A percentile compares a stretch with the other conserved stretches of the same genome.
These are phyloP conservation scores for Rhodocollybia butyracea DNA, from an alignment of 768 basidiomycete genomes.

Conservation along the genomic window DNA sequence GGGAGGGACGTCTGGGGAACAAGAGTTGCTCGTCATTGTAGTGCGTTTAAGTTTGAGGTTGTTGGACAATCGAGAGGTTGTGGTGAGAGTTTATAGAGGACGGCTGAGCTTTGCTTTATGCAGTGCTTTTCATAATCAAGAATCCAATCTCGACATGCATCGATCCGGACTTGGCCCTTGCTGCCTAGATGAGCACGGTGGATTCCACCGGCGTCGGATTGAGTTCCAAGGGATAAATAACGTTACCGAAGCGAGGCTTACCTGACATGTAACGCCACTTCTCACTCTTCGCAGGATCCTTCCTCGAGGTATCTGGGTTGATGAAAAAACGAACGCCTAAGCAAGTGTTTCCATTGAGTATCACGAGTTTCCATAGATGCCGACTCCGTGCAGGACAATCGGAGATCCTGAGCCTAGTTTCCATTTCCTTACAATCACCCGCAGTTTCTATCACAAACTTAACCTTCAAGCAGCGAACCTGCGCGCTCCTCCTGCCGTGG, in stretches of 20 bases:
- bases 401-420: neutral
- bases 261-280: slow-evolving; percentile 41
- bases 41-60: slow-evolving; percentile 50
- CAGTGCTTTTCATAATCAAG: slow-evolving; percentile 36
- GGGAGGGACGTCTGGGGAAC: slow-evolving; percentile 51
- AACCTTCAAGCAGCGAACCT: neutral
- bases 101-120: slow-evolving; percentile 29
- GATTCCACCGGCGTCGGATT: slow-evolving; percentile 38
- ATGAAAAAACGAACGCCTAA: neutral
- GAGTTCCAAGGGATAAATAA: slow-evolving; percentile 34
- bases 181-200: slow-evolving; percentile 16
- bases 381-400: neutral
- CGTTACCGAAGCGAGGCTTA: slow-evolving; percentile 36
- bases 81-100: slow-evolving; percentile 11
- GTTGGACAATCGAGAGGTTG: slow-evolving; percentile 39
- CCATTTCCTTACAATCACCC: neutral
- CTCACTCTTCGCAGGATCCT: slow-evolving; percentile 24
- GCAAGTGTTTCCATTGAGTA: neutral
- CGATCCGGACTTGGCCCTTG: slow-evolving; percentile 2
- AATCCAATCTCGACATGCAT: slow-evolving; percentile 26
- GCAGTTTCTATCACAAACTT: no score
- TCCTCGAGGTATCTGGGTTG: slow-evolving; percentile 12
- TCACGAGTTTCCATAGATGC: slow-evolving; percentile 4
- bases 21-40: slow-evolving; percentile 45
- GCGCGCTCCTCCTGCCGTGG: neutral